Conservation (phyloP, 768 basidiomycete species). For the Mycena rosella region DNA sequence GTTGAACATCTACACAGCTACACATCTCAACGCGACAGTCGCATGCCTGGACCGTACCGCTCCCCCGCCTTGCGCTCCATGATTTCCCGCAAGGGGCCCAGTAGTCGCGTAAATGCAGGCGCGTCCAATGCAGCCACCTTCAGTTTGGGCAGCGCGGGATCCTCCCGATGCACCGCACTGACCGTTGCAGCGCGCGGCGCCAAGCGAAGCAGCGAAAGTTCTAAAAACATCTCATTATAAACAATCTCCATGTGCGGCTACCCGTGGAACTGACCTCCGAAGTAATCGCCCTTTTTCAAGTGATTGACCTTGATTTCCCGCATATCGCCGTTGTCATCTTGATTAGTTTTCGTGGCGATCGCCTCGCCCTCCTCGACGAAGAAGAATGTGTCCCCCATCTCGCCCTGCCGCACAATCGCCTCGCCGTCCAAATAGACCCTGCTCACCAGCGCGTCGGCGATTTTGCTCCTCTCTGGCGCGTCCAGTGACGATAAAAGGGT, state of each 20-base stretch:
- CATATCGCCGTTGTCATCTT: slow-evolving; percentile 67
- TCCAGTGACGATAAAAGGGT: slow-evolving; percentile 88
- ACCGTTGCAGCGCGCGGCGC: slow-evolving; percentile 98
- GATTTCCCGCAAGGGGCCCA: slow-evolving; percentile 92
- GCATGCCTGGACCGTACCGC: slow-evolving; percentile 61
- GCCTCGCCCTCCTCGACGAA: slow-evolving; percentile 97
- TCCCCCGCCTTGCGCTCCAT: slow-evolving; percentile 93
- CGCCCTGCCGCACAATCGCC: slow-evolving; percentile 91
- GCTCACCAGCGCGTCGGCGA: slow-evolving; percentile 94
- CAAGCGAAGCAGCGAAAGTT: slow-evolving; percentile 89
- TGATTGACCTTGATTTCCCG: slow-evolving; percentile 80
- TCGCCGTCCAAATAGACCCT: slow-evolving; percentile 86
- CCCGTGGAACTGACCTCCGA: slow-evolving; percentile 94
- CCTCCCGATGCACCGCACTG: slow-evolving; percentile 73
- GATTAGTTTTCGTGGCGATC: slow-evolving; percentile 81
- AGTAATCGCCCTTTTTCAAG: slow-evolving; percentile 94
- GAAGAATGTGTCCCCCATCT: slow-evolving; percentile 97
- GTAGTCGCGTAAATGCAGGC: slow-evolving; percentile 91
- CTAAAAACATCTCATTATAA: slow-evolving; percentile 55
- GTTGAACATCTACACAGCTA: too few species aligned
- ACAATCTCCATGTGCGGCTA: too few species aligned
- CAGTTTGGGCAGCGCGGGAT: slow-evolving; percentile 70
- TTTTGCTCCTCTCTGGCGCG: slow-evolving; percentile 93
- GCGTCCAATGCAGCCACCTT: slow-evolving; percentile 96
- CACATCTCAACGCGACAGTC: slow-evolving; percentile 50